Conservation (phyloP, 805 yeast genomes). For the Cyberlindnera maritima region DNA sequence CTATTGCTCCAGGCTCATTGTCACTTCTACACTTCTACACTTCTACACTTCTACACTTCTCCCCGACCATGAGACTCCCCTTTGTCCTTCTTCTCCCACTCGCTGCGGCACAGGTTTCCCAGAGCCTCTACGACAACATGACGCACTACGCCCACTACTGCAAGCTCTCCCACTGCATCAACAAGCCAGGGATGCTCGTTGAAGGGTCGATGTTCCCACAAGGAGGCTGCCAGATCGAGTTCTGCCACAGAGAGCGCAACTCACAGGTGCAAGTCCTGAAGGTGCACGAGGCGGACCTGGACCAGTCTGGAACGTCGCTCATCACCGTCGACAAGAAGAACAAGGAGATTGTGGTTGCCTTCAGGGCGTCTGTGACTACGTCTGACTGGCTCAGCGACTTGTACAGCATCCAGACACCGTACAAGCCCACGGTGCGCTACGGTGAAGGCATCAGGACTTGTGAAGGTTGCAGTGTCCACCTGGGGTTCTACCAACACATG, state of each 20-base stretch:
- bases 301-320: conserved; percentile 49
- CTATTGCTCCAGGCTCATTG: too few relatives aligned
- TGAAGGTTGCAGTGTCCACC: conserved; percentile 55
- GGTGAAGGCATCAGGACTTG: conserved; percentile 32
- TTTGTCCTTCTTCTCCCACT: neutral
- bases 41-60: too few relatives aligned
- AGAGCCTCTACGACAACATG: conserved; percentile 17
- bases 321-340: conserved; percentile 47
- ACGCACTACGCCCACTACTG: conserved; percentile 20
- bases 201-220: conserved; percentile 10
- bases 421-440: conserved; percentile 8
- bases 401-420: conserved; percentile 31
- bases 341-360: conserved; percentile 49
- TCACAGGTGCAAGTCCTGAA: conserved; percentile 12
- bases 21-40: too few relatives aligned
- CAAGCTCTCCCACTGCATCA: conserved; percentile 24
- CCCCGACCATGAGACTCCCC: neutral
- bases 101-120: neutral
- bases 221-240: conserved; percentile 23
- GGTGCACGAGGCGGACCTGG: conserved; percentile 17
- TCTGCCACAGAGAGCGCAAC: conserved; percentile 15
- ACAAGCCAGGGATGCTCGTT: conserved; percentile 12
- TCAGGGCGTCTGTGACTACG: conserved; percentile 64
- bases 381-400: conserved; percentile 69
- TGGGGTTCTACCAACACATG: conserved; percentile 56